phyloP scores from a whole-genome alignment of 2,329 filamentous ascomycete species.

The Neurospora sp. region DNA sequence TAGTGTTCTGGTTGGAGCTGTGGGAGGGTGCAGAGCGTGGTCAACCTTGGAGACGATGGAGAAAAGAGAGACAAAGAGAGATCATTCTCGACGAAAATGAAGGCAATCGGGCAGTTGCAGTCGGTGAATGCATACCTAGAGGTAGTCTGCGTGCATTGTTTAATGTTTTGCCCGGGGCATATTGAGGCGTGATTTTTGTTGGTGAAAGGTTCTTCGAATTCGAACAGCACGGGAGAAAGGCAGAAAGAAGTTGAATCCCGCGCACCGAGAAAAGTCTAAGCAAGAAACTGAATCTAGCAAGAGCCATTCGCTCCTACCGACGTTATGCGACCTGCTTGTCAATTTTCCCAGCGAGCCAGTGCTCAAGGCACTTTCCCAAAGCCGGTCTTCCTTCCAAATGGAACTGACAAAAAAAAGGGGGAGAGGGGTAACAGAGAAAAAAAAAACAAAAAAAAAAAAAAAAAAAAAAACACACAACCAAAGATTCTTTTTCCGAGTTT shows the following conservation, averaged over 20 bases:
- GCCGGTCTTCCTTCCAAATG: not conserved
- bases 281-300: not conserved
- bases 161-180: not conserved
- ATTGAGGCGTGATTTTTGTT: not conserved
- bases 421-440: too few relatives aligned
- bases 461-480: not conserved
- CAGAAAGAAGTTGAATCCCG: not conserved
- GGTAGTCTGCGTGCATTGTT: not conserved
- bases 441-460: too few relatives aligned
- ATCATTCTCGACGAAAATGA: too few relatives aligned
- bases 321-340: not conserved
- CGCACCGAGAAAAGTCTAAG: not conserved
- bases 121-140: not conserved
- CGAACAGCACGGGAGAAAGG: not conserved
- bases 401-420: too few relatives aligned
- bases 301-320: not conserved
- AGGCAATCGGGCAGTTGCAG: too few relatives aligned
- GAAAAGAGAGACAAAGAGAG: too few relatives aligned
- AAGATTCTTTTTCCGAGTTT: too few relatives aligned
- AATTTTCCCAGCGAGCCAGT: not conserved
- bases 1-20: not conserved
- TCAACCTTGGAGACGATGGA: not conserved
- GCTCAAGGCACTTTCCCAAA: not conserved
- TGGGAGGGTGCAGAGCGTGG: not conserved
- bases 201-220: not conserved